Evolutionary conservation across 2,329 filamentous ascomycete species (phyloP).

Genomic region (Apiospora pterosperma): DNA sequence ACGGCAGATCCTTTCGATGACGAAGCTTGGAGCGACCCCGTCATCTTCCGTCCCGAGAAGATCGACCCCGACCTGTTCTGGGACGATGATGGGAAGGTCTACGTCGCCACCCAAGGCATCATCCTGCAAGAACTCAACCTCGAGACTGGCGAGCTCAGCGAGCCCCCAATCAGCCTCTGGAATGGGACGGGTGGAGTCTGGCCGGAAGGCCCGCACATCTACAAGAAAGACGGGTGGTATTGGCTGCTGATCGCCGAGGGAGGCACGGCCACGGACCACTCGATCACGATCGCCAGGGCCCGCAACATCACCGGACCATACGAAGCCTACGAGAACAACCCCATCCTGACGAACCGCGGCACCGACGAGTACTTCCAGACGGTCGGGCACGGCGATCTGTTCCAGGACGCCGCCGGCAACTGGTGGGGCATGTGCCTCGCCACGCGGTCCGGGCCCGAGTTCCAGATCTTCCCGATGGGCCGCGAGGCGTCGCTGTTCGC

Average conservation of each 20-base stretch:
- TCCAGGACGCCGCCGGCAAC: conserved; percentile 30
- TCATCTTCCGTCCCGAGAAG: conserved; percentile 21
- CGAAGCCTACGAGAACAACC: conserved; percentile 31
- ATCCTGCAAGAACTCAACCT: conserved; percentile 8
- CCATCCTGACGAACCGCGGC: conserved; percentile 31
- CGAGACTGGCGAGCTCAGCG: conserved; percentile 7
- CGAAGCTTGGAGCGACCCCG: conserved; percentile 16
- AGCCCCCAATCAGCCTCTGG: conserved; percentile 18
- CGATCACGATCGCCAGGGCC: conserved; percentile 32
- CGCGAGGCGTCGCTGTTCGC: conserved; percentile 39
- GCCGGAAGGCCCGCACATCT: conserved; percentile 35
- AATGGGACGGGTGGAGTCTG: conserved; percentile 28
- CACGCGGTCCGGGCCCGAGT: conserved; percentile 28
- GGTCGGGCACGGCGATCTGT: conserved; percentile 29
- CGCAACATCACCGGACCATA: conserved; percentile 33
- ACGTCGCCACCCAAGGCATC: conserved; percentile 14
- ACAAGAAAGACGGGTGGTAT: conserved; percentile 36
- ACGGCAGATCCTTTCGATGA: conserved; percentile 5
- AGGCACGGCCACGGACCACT: conserved; percentile 36
- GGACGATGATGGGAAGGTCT: conserved; percentile 16
- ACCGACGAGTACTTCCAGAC: conserved; percentile 28
- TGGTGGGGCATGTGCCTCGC: conserved; percentile 46
- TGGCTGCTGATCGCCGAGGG: conserved; percentile 44
- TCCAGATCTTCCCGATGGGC: conserved; percentile 45
- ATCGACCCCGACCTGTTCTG: conserved; percentile 12